phyloP scores from a whole-genome alignment of 306 rosid species.

The Carpinus fangiana region DNA sequence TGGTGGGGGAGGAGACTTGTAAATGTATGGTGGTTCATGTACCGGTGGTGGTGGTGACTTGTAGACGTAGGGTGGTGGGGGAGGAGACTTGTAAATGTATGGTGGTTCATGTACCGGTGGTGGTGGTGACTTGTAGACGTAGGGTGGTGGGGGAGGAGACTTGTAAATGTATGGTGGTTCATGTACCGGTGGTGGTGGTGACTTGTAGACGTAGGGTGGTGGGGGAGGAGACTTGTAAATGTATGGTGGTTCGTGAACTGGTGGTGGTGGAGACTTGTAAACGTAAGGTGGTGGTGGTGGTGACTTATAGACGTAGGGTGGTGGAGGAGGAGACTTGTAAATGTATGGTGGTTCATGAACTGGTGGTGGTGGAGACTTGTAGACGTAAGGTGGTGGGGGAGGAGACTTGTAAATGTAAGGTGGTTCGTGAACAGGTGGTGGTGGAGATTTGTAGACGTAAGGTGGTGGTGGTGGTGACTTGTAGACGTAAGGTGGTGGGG shows the following conservation, averaged over 20 bases:
- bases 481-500: background rate
- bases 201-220: constrained; percentile 24
- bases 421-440: background rate
- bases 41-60: constrained; percentile 26
- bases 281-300: constrained; percentile 32
- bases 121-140: constrained; percentile 29
- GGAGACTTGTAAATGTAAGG: background rate
- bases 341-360: background rate
- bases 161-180: constrained; percentile 6
- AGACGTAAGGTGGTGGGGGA: constrained; percentile 20
- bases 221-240: constrained; percentile 30
- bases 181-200: constrained; percentile 33
- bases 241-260: constrained; percentile 7
- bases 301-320: background rate
- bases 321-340: background rate
- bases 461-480: constrained; percentile 21
- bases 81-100: background rate
- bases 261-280: constrained; percentile 21
- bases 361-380: background rate
- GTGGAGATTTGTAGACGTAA: background rate
- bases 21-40: background rate
- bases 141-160: background rate
- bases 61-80: background rate
- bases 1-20: constrained; percentile 27
- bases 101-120: constrained; percentile 1